Evolutionary conservation across 2,329 filamentous ascomycete species (phyloP).

Genomic region (Aspergillaceae sp.): DNA sequence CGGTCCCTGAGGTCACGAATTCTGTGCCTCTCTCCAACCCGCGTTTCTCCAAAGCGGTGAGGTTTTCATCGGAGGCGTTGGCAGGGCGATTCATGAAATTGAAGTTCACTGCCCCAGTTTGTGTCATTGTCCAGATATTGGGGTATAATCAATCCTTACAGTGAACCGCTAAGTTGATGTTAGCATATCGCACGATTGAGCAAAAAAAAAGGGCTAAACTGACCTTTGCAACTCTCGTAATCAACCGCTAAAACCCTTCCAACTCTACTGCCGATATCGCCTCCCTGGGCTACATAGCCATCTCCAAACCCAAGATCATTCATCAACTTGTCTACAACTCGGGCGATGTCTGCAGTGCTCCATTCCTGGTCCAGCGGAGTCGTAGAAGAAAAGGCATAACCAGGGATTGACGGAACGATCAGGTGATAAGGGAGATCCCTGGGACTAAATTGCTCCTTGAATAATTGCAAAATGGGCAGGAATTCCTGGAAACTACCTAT

Average conservation of each 20-base stretch:
- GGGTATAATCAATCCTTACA: slow-evolving; percentile 11
- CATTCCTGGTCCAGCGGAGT: slow-evolving; percentile 21
- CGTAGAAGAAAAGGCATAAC: slow-evolving; percentile 22
- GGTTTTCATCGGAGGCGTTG: slow-evolving; percentile 13
- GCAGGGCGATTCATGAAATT: slow-evolving; percentile 16
- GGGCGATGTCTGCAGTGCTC: slow-evolving; percentile 15
- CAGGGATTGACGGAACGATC: slow-evolving; percentile 24
- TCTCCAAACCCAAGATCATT: slow-evolving; percentile 19
- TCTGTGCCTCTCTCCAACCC: slow-evolving; percentile 17
- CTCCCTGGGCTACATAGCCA: slow-evolving; percentile 25
- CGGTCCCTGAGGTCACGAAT: slow-evolving; percentile 14
- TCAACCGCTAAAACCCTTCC: slow-evolving; percentile 16
- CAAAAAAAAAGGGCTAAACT: not conserved
- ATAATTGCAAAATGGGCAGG: slow-evolving; percentile 20
- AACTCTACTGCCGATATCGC: slow-evolving; percentile 23
- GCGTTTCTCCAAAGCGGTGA: slow-evolving; percentile 19
- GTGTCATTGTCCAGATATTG: not conserved
- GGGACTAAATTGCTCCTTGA: slow-evolving; percentile 18
- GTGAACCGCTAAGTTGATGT: slow-evolving; percentile 17
- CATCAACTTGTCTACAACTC: slow-evolving; percentile 23
- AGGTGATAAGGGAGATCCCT: slow-evolving; percentile 21
- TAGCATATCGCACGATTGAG: not conserved
- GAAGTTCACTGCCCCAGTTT: slow-evolving; percentile 20
- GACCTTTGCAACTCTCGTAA: slow-evolving; percentile 24
- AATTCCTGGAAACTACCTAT: slow-evolving; percentile 23